Evolutionary conservation across 345 rosid genomes (phyloP), one percentile per base, ranked within the genome.

Genomic region (Linum trigynum): DNA sequence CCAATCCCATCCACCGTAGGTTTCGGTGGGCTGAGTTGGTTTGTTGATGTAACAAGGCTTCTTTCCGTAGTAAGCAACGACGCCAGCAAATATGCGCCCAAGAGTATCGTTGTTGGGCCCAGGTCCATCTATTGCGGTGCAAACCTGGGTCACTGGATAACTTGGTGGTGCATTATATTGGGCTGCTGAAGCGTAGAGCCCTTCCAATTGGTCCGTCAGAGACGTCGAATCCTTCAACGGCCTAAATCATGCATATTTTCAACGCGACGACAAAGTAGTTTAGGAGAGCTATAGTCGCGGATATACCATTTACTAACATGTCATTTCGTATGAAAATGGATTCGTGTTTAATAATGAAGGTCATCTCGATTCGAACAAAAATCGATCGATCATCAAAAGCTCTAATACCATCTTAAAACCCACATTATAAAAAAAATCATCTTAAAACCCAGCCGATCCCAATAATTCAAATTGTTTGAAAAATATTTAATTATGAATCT

Each of bases 151-250:
- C 15, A 87, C 79, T 12, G 40, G 59, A 57, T 70, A 55, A 5
- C 10, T 58, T 0, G 82, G 78, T 41, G 75, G 80, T 0, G 51
- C 17, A 32, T 83, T 78, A 65, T 77, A 85, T 62, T 85, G 90
- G 63, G 82, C 94, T 8, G 79, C 73, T 5, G 1, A 0, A 0
- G 69, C 38, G 7, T 78, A 87, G 9, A 72, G 38, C 0, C 11
- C 0, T 32, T 61, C 64, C 38, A 77, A 50, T 62, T 37, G 70
- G 62, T 72, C 62, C 71, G 80, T 77, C 1, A 85, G 84, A 67
- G 72, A 75, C 11, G 41, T 5, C 8, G 36, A 32, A 43, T 38
- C 48, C 5, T 39, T 62, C 59, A 85, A 55, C 7, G 72, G 62
- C 12, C 87, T 85, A 61, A 14, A 66, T 39, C 7, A 35, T 62